Evolutionary conservation across 78 protist genomes (phyloP).

Genomic region (Ministeria vibrans): DNA sequence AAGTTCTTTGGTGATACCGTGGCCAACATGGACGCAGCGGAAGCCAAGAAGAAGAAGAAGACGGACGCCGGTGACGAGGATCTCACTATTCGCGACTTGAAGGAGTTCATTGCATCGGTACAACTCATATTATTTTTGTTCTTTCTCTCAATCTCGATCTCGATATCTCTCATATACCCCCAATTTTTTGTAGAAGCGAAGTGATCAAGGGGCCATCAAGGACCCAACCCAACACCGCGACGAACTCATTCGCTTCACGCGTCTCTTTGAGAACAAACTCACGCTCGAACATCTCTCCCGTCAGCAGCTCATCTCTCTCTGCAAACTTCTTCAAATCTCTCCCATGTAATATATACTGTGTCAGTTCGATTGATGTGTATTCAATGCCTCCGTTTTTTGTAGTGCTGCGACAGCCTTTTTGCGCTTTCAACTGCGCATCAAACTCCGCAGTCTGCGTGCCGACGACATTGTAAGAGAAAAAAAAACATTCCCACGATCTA

Average conservation of each 20-base stretch:
- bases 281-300: slow-evolving; percentile 72
- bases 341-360: too few species aligned
- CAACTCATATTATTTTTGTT: background rate
- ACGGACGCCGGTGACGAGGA: slow-evolving; percentile 4
- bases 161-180: background rate
- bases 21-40: slow-evolving; percentile 17
- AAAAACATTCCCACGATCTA: too few species aligned
- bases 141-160: background rate
- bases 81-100: slow-evolving; percentile 30
- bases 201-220: background rate
- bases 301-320: slow-evolving; percentile 59
- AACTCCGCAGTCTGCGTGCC: background rate
- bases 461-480: slow-evolving; percentile 10
- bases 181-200: too few species aligned
- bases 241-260: slow-evolving; percentile 50
- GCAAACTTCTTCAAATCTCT: slow-evolving; percentile 30
- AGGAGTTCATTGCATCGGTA: background rate
- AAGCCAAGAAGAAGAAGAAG: too few species aligned
- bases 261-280: slow-evolving; percentile 69
- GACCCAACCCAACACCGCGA: too few species aligned
- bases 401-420: slow-evolving; percentile 1
- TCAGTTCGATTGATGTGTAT: too few species aligned
- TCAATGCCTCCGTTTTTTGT: too few species aligned
- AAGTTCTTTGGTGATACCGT: slow-evolving; percentile 54
- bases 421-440: slow-evolving; percentile 12